Base-by-base conservation (phyloP, 164 flowering plant species). In the Nymphaea colorata region DNA sequence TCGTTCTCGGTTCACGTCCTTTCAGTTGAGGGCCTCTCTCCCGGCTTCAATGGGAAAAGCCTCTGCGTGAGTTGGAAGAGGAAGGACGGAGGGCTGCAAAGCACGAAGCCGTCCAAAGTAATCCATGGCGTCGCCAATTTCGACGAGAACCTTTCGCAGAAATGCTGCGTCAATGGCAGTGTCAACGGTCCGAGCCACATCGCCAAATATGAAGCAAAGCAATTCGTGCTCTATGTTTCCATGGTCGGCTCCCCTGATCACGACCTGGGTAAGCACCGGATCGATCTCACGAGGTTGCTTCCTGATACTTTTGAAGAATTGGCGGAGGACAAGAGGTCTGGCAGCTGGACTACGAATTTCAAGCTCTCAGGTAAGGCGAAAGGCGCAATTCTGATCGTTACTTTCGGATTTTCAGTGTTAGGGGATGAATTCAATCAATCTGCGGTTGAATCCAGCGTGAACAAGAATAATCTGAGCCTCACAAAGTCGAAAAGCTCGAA, bases 281-380 rank as follows among this genome's bases (percentile, higher is more conserved):
- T 91, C 67, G 99, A 95, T 75, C 88, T 95, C 66, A 88, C 98
- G 3, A 83, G 96, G 81, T 70, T 95, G 81, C 91, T 95, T 73
- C 99, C 98, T 14, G 78, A 91, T 59, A 89, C 93, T 0, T 72
- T 92, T 78, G 99, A 95, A 81, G 99, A 95, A 64, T 76, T 95
- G 75, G 96, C 89, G 74, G 96, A 86, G 60, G 99, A 92, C 68
- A 87, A 89, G 79, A 84, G 83, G 78, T 74, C 87, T 0, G 96
- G 97, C 10, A 81, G 82, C 75, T 95, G 99, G 99, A 82, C 93
- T 8, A 95, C 99, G 3, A 89, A 92, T 72, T 95, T 79, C 71
- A 87, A 81, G 81, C 80, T 95, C 18, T 81, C 90, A 0, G 98
- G 98, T 12, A 81, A 75, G 73, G 96, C 87, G 11, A 89, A 77